Evolutionary conservation across 1,284 basidiomycete genomes (phyloP), one percentile per base, ranked within the genome.

Genomic region (Melampsora larici-populina): DNA sequence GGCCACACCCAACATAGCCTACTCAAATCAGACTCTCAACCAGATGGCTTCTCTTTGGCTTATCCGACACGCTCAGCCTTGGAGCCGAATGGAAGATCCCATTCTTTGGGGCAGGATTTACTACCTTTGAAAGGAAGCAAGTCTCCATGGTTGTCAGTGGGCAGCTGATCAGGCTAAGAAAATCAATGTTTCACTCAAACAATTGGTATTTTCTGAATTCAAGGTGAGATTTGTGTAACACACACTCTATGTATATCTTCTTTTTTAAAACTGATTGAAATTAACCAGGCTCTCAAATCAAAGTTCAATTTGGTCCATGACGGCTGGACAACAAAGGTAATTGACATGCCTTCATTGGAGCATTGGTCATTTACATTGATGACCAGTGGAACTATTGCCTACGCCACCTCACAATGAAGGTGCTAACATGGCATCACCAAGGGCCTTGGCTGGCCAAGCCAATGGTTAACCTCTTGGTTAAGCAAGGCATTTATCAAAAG

Each of bases 111-210:
- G 29, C 11, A 51, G 7, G 29, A 33, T 69, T 29, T 21, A 69
- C 11, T 69, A 69, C 21, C 48, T 55, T 51, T 24, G 67, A 31
- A 36, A 46, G 18, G 67, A 51, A 8, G 24, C 55, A 0, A 15
- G 55, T 1, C 21, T 69, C 17, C 55, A 69, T 31, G 49, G 29
- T 13, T 8, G 24, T 1, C n/a, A 21, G 21, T 69, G 67, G 67
- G 67, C 67, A 26, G 67, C 67, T 9, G 55, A 24, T n/a, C 43
- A 69, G 36, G 67, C 26, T 21, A 46, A 69, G 29, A 51, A n/a
- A n/a, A n/a, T n/a, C n/a, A n/a, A n/a, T n/a, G n/a, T n/a, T n/a
- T n/a, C n/a, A n/a, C n/a, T n/a, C 26, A 58, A 58, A 7, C 4
- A 58, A 11, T 13, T 4, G 26, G n/a, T 58, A 29, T 58, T 58